Evolutionary conservation across 768 basidiomycete genomes (phyloP).

Genomic region (Lentinula boryana): DNA sequence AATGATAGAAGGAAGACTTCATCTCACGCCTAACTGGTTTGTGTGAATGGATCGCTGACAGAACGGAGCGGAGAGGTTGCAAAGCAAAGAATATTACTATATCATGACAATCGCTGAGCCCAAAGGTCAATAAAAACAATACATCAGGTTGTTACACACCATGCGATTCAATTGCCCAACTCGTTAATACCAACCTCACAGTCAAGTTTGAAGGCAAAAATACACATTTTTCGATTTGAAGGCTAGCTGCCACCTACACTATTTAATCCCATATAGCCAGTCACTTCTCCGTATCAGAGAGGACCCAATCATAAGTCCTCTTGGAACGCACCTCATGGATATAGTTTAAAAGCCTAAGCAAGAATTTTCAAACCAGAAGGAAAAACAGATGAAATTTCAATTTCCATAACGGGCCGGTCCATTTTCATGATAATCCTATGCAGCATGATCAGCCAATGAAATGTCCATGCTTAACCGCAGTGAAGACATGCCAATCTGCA

Average conservation of each 20-base stretch:
- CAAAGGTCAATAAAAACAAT: not conserved
- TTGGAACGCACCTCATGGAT: not conserved
- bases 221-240: not conserved
- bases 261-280: not conserved
- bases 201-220: not conserved
- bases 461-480: too few species aligned
- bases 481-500: not conserved
- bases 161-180: not conserved
- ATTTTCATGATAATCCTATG: too few species aligned
- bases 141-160: not conserved
- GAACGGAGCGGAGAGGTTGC: constrained; percentile 32
- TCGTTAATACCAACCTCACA: not conserved
- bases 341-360: not conserved
- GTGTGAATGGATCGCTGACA: constrained; percentile 29
- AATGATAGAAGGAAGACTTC: constrained; percentile 23
- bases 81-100: constrained; percentile 24
- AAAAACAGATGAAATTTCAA: not conserved
- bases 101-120: constrained; percentile 20
- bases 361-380: not conserved
- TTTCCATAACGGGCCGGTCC: not conserved
- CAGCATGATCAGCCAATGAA: too few species aligned
- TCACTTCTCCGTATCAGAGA: not conserved
- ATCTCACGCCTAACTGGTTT: constrained; percentile 31
- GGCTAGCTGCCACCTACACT: not conserved
- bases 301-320: not conserved